These are phyloP conservation scores for Lentithecium fluviatile DNA, from an alignment of 495 filamentous ascomycete species.

Conservation along the genomic window DNA sequence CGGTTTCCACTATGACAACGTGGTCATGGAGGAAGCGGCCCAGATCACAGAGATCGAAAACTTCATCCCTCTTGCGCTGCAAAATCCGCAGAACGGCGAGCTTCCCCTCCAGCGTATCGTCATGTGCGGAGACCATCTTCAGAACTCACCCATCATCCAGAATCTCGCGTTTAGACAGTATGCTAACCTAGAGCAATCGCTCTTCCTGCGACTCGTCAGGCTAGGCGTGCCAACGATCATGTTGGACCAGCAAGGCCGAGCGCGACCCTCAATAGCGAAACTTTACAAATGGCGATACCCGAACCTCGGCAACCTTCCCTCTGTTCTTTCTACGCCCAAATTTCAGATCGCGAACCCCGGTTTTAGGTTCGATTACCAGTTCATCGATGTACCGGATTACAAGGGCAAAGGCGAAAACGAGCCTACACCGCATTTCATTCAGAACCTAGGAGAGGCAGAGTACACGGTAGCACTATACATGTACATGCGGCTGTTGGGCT, in stretches of 20 bases:
- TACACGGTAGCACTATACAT: constrained; percentile 94
- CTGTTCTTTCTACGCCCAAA: constrained; percentile 63
- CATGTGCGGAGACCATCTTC: constrained; percentile 90
- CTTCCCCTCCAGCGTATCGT: constrained; percentile 82
- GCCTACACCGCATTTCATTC: constrained; percentile 93
- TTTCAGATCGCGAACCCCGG: constrained; percentile 86
- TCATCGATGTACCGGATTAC: constrained; percentile 94
- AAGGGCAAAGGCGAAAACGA: constrained; percentile 86
- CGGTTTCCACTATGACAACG: constrained; percentile 96
- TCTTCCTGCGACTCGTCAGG: constrained; percentile 87
- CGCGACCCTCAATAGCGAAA: constrained; percentile 78
- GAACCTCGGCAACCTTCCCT: constrained; percentile 73
- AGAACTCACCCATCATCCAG: constrained; percentile 95
- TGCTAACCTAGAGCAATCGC: constrained; percentile 90
- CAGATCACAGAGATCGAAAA: constrained; percentile 98
- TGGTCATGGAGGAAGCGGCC: constrained; percentile 98
- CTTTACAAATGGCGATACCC: constrained; percentile 95
- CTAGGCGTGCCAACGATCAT: constrained; percentile 86
- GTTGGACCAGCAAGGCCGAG: constrained; percentile 90
- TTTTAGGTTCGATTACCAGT: constrained; percentile 92
- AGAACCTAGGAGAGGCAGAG: constrained; percentile 96
- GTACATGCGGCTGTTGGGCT: constrained; percentile 96
- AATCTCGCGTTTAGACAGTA: constrained; percentile 95
- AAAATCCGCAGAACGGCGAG: constrained; percentile 72
- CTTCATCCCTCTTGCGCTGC: constrained; percentile 89